Conservation (phyloP, 2,329 filamentous ascomycete genomes). For the Aureobasidium sp. region DNA sequence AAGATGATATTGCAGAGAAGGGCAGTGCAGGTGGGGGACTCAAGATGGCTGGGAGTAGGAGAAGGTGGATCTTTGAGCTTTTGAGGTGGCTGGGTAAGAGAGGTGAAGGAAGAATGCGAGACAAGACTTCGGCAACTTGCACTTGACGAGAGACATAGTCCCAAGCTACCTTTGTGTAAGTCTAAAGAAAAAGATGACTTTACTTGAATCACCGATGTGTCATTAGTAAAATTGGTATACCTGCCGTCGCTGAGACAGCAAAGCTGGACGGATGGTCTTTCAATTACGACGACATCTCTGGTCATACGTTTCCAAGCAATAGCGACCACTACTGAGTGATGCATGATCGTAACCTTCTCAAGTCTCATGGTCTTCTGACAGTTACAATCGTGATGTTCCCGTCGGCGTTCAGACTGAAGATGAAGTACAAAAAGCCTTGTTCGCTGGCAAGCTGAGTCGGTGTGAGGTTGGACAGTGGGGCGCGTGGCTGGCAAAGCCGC, state of each 20-base stretch:
- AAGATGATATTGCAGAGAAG: not conserved
- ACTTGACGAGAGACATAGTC: not conserved
- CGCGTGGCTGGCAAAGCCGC: constrained; percentile 2
- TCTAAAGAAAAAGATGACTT: too few species aligned
- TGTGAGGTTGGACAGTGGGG: not conserved
- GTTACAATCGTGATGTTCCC: not conserved
- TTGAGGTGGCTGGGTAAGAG: not conserved
- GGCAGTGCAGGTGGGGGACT: not conserved
- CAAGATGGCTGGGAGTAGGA: not conserved
- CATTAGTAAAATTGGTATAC: not conserved
- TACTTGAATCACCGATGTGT: not conserved
- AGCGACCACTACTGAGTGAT: not conserved
- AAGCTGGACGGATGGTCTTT: not conserved
- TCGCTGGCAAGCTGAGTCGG: not conserved
- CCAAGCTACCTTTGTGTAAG: not conserved
- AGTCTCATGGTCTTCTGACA: not conserved
- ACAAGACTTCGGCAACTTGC: not conserved
- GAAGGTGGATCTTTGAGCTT: not conserved
- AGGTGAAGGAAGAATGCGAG: not conserved
- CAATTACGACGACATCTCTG: not conserved
- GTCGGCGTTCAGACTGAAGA: not conserved
- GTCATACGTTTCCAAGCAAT: not conserved
- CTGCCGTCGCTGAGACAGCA: not conserved
- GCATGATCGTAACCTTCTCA: not conserved
- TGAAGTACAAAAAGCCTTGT: not conserved